phyloP scores from a whole-genome alignment of 345 rosid species.

The Arabis alpina region DNA sequence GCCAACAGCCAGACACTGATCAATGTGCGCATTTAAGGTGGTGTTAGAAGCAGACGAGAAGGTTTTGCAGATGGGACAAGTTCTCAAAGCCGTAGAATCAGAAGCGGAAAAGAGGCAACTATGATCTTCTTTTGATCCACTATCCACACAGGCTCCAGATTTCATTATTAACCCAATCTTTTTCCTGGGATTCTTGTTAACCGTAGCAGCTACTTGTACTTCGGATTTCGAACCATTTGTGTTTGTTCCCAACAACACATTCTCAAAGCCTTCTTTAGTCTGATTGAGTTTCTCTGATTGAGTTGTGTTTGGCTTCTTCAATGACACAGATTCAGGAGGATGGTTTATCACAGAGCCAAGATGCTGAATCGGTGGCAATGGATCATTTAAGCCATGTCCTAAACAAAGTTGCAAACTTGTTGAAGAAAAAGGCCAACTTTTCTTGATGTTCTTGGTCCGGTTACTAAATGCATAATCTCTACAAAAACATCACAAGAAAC shows the following conservation, averaged over 20 bases:
- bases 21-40: conserved; percentile 96
- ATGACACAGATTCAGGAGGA: conserved; percentile 38
- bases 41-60: conserved; percentile 98
- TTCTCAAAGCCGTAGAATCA: conserved; percentile 49
- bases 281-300: conserved; percentile 17
- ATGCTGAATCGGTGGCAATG: conserved; percentile 84
- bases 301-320: conserved; percentile 22
- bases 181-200: conserved; percentile 51
- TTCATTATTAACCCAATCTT: conserved; percentile 76
- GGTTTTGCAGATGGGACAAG: conserved; percentile 98
- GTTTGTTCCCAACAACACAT: conserved; percentile 47
- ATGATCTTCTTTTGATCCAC: conserved; percentile 58
- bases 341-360: conserved; percentile 53
- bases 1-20: conserved; percentile 88
- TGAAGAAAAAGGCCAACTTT: conserved; percentile 89
- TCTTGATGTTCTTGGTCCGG: conserved; percentile 80
- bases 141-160: conserved; percentile 60
- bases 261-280: conserved; percentile 43
- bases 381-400: conserved; percentile 82
- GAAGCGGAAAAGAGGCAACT: conserved; percentile 49
- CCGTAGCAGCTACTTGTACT: conserved; percentile 47
- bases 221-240: conserved; percentile 54
- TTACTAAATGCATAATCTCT: conserved; percentile 82
- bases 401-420: conserved; percentile 79
- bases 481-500: conserved; percentile 43